These are phyloP conservation scores for Boletus edulis DNA, from an alignment of 768 basidiomycete species.

Conservation along the genomic window DNA sequence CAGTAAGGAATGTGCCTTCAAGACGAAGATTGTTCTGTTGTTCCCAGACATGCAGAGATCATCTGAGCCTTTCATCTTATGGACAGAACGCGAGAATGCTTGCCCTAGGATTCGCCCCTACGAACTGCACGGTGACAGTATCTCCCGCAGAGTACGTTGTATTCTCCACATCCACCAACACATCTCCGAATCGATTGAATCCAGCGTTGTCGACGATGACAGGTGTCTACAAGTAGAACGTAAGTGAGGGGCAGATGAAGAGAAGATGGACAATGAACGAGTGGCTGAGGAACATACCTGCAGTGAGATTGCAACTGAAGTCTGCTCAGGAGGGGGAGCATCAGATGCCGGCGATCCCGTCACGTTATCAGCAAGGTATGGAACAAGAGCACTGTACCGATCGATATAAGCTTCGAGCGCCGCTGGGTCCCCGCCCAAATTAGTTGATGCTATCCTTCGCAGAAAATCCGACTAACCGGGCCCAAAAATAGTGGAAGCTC, in stretches of 20 bases:
- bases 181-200: slow-evolving; percentile 59
- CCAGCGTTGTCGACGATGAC: slow-evolving; percentile 61
- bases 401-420: slow-evolving; percentile 82
- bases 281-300: slow-evolving; percentile 38
- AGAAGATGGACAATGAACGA: neutral
- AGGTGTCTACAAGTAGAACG: slow-evolving; percentile 38
- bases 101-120: slow-evolving; percentile 78
- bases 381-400: slow-evolving; percentile 65
- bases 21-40: slow-evolving; percentile 72
- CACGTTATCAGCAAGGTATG: slow-evolving; percentile 52
- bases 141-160: slow-evolving; percentile 54
- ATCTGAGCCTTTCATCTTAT: neutral
- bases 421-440: slow-evolving; percentile 34
- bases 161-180: slow-evolving; percentile 51
- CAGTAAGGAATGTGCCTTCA: slow-evolving; percentile 68
- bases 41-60: neutral
- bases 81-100: slow-evolving; percentile 17
- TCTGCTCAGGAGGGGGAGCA: slow-evolving; percentile 61
- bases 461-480: slow-evolving; percentile 48
- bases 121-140: slow-evolving; percentile 60
- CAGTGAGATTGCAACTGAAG: slow-evolving; percentile 63
- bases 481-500: slow-evolving; percentile 77
- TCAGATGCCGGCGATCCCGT: slow-evolving; percentile 55
- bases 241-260: neutral
- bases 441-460: neutral